These are phyloP conservation scores for Hygrocybe punicea DNA, from an alignment of 768 basidiomycete species.

Conservation along the genomic window DNA sequence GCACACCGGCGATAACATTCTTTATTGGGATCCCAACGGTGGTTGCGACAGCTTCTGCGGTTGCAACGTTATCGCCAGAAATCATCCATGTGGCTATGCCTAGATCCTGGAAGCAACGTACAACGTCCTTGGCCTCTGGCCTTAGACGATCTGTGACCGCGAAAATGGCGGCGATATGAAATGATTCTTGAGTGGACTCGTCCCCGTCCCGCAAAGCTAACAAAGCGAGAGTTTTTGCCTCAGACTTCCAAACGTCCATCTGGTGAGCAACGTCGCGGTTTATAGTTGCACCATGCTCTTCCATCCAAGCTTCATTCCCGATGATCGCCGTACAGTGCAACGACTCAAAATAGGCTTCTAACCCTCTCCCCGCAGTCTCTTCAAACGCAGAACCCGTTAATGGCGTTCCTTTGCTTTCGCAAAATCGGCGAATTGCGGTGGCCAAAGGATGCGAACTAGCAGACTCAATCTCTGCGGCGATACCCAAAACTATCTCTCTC, in stretches of 20 bases:
- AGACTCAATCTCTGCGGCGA: slow-evolving; percentile 55
- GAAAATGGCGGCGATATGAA: slow-evolving; percentile 25
- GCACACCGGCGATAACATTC: slow-evolving; percentile 76
- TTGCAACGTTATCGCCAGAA: slow-evolving; percentile 66
- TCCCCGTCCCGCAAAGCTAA: slow-evolving; percentile 41
- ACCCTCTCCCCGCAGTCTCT: slow-evolving; percentile 66
- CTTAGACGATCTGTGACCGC: slow-evolving; percentile 51
- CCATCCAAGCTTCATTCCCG: slow-evolving; percentile 68
- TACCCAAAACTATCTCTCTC: slow-evolving; percentile 42
- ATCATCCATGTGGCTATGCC: slow-evolving; percentile 75
- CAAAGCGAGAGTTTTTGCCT: slow-evolving; percentile 70
- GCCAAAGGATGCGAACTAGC: slow-evolving; percentile 66
- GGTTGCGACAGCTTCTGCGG: slow-evolving; percentile 68
- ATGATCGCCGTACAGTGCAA: slow-evolving; percentile 50
- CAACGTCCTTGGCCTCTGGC: slow-evolving; percentile 51
- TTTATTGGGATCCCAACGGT: slow-evolving; percentile 60
- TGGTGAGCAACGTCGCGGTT: slow-evolving; percentile 25
- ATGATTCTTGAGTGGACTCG: not conserved
- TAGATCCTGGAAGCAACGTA: slow-evolving; percentile 49
- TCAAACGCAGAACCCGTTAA: slow-evolving; percentile 40
- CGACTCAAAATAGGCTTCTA: slow-evolving; percentile 52
- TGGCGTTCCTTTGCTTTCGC: slow-evolving; percentile 33
- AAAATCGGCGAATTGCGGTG: slow-evolving; percentile 52
- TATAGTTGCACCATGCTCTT: slow-evolving; percentile 42
- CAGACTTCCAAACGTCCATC: slow-evolving; percentile 55